Evolutionary conservation across 768 basidiomycete species (phyloP), one percentile per base, ranked within the genome.

Genomic region (Mycena leptocephala): DNA sequence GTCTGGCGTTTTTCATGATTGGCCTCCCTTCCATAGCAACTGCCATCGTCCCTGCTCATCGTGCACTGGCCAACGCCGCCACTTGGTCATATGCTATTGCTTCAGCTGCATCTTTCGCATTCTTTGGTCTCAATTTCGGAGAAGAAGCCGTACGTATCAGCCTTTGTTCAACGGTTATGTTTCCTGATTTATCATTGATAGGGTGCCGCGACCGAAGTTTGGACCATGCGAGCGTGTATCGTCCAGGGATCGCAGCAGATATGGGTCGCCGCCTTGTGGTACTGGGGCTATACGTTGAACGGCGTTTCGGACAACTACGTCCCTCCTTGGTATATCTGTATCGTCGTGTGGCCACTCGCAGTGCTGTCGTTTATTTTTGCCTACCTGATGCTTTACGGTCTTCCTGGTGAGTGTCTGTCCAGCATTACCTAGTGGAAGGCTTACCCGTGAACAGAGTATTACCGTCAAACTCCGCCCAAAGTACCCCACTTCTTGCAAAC

Each of bases 241-340:
- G 97, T 98, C 0, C 97, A 98, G 85, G 97, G 97, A 48, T 95
- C 96, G 13, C 97, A 98, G 79, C 97, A 98, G 85, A 92, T 98
- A 46, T 98, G 97, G 97, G 94, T 98, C 18, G 95, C 97, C 4
- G 97, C 95, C 10, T 86, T 98, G 43, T 98, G 97, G 97, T 98
- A 96, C 81, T 98, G 97, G 97, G 97, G 97, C 78, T 92, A 94
- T 84, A 91, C 92, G 37, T 87, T 98, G 74, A 94, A 95, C 82
- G 86, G 88, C 10, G 86, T 87, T 26, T 55, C 84, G 62, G 87
- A 90, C 53, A 87, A 85, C 58, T 89, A 90, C 78, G 83, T 90
- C 48, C 86, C 95, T 13, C 96, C 97, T 0, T 96, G 95, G 94
- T 96, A 93, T 93, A 95, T 97, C 78, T 92, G 93, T 26, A 85